Evolutionary conservation across 768 basidiomycete species (phyloP), one percentile per base, ranked within the genome.

Genomic region (Lentinula edodes): DNA sequence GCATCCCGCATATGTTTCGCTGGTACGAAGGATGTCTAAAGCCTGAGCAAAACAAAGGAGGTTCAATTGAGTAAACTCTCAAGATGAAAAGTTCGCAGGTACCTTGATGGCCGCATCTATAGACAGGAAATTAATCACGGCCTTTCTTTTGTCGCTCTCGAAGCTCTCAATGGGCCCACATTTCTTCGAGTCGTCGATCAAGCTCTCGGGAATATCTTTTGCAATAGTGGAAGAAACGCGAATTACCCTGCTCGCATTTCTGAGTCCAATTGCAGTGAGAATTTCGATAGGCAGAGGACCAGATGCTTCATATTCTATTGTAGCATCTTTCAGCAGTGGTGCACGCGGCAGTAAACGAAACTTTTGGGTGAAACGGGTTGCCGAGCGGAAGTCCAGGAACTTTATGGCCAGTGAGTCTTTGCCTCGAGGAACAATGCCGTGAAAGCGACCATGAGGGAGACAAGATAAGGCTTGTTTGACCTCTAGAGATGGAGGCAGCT

Each of bases 61-160:
- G 13, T 53, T 56, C 28, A 16, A 45, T 15, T 23, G 43, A 16
- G 53, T 41, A 20, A n/a, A 43, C n/a, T 42, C 18, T 6, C 9
- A 41, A 41, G 38, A 10, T 18, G 23, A 9, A 5, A 28, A 28
- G 15, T 56, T 28, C 3, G 13, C 41, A 28, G 12, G 12, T n/a
- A 56, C 55, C 55, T 56, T 43, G 18, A 43, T 56, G 16, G 55
- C 55, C 0, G 55, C 20, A 28, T 56, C 55, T 41, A 56, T 56
- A 1, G 55, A 56, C 38, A 56, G 23, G 39, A 56, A 56, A 56
- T 56, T 23, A 1, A 41, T 28, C 20, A 56, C 41, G 36, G 55
- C 55, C 8, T 38, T 41, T 8, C 23, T n/a, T 8, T 15, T 15
- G 28, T 56, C 39, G 9, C 23, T 39, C 41, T 42, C 39, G 6